Evolutionary conservation across 345 rosid species (phyloP).

Genomic region (Microcos paniculata): DNA sequence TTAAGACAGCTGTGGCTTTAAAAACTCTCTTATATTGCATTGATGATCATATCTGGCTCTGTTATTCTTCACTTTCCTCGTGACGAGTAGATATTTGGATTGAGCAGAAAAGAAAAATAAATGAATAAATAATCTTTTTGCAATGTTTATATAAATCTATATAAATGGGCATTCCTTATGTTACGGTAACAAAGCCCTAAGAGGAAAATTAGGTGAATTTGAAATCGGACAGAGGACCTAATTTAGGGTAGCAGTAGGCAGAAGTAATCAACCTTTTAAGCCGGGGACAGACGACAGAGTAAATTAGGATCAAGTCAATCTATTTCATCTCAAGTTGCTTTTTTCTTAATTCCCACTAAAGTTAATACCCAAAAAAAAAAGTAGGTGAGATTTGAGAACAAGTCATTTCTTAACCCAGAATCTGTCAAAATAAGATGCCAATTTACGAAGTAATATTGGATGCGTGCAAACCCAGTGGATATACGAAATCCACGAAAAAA

Average conservation of each 20-base stretch:
- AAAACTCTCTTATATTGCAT: neutral
- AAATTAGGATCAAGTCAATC: neutral
- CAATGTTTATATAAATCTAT: too few species aligned
- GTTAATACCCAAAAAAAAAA: neutral
- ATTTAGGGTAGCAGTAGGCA: neutral
- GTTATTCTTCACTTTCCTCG: neutral
- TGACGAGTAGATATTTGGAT: neutral
- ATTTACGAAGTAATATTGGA: too few species aligned
- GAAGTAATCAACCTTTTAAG: neutral
- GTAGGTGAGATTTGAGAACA: neutral
- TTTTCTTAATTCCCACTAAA: conserved; percentile 5
- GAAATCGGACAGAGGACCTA: conserved; percentile 28
- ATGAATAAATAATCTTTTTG: neutral
- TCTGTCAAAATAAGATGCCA: conserved; percentile 12
- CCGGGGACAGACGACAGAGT: neutral
- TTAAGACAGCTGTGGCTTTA: neutral
- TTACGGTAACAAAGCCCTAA: neutral
- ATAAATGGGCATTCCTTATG: neutral
- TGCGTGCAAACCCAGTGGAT: too few species aligned
- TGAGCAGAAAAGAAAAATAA: neutral
- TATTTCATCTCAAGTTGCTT: neutral
- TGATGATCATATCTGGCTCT: neutral
- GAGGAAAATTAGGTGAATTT: conserved; percentile 18
- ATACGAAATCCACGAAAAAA: too few species aligned
- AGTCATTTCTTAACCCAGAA: neutral